phyloP scores from a whole-genome alignment of 768 basidiomycete species.

The Lentinula guzmanii region DNA sequence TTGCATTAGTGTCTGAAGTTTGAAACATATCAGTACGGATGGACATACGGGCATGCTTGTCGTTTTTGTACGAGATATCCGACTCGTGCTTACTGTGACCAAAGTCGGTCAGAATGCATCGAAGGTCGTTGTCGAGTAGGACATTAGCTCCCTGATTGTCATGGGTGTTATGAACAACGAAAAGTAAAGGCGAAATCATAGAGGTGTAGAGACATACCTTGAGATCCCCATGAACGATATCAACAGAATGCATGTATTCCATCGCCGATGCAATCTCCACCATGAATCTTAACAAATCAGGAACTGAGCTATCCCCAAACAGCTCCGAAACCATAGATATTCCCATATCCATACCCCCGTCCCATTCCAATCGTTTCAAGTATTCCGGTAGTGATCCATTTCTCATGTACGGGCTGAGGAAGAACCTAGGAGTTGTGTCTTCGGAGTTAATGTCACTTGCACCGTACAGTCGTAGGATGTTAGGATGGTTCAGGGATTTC shows the following conservation, averaged over 20 bases:
- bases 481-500: conserved; percentile 40
- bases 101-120: conserved; percentile 50
- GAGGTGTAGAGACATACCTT: conserved; percentile 27
- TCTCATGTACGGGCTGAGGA: conserved; percentile 45
- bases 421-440: conserved; percentile 40
- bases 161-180: not conserved
- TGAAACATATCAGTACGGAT: not conserved
- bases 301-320: not conserved
- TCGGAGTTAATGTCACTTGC: conserved; percentile 35
- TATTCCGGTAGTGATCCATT: conserved; percentile 37
- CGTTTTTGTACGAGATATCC: conserved; percentile 36
- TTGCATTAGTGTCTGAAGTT: not conserved
- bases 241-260: conserved; percentile 42
- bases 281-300: conserved; percentile 32
- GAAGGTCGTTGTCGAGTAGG: conserved; percentile 37
- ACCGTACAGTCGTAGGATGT: conserved; percentile 45
- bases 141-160: conserved; percentile 39
- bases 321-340: not conserved
- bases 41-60: conserved; percentile 18
- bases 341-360: not conserved
- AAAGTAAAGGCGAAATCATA: not conserved
- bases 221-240: conserved; percentile 47
- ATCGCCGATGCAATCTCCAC: conserved; percentile 47
- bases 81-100: conserved; percentile 45
- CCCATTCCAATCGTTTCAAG: conserved; percentile 19